Base-by-base conservation (phyloP, 805 yeast genomes). In the Wickerhamiella alocasiicola region DNA sequence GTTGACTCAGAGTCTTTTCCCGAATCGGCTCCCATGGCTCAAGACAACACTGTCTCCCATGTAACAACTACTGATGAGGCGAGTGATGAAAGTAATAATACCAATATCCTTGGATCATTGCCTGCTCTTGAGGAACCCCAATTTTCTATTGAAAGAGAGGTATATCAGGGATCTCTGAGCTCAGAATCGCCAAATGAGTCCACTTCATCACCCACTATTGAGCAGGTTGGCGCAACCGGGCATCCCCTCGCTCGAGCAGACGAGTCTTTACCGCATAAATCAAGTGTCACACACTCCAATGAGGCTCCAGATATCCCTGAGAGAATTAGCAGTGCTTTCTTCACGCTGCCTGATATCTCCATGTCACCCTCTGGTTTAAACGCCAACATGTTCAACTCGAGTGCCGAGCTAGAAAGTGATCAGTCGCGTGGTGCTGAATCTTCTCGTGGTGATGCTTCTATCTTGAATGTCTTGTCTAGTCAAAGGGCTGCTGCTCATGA, bases 341-440 rank as follows among this genome's bases (percentile, higher is more conserved):
- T 32, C 7, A 21, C 19, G 6, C 20, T 32, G 27, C 36, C 36
- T 6, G 36, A 32, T 11, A 20, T 32, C 26, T 32, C 36, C 19
- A 6, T 32, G 12, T 32, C 36, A 3, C 36, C 36, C 12, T 20
- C 36, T 20, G 36, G 26, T 7, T 26, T 32, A 3, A 21, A 32
- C 15, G 18, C 27, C 16, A 25, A 21, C 17, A 32, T 32, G 36
- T 32, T 32, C 20, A 26, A 32, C 13, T 32, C 26, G 3, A 7
- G 23, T 32, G 18, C 33, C n/a, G n/a, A n/a, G n/a, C n/a, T n/a
- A n/a, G n/a, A n/a, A n/a, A n/a, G n/a, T n/a, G n/a, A n/a, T n/a
- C n/a, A n/a, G n/a, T n/a, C n/a, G n/a, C n/a, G n/a, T n/a, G n/a
- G n/a, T n/a, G n/a, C n/a, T n/a, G n/a, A n/a, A n/a, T n/a, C n/a